Base-by-base conservation (phyloP, 1,284 basidiomycete genomes). In the Takashimella tepidaria region DNA sequence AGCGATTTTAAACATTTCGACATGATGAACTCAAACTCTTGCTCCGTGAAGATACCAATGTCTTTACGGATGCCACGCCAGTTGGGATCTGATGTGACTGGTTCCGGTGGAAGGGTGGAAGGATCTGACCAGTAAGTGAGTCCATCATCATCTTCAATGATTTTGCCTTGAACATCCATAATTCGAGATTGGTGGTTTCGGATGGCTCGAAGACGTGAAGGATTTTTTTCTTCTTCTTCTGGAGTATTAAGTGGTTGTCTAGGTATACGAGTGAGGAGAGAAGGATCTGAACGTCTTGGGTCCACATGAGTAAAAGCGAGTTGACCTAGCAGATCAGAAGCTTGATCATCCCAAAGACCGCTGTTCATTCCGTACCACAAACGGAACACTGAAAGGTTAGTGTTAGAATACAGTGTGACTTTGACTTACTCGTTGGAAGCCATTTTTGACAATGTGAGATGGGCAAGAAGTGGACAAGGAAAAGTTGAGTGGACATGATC, bases 1-100 rank as follows among this genome's bases (percentile, higher is more conserved):
- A 97, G 88, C 8, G 89, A 87, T 41, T 85, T 82, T 27, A 98
- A 78, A 25, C 88, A 88, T 72, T 96, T 95, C 24, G 87, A 85
- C 71, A 93, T 84, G 54, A 98, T 78, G 40, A 88, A 79, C 54
- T 85, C 83, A 83, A 91, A 98, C 72, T 98, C 86, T 40, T 83
- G 78, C 55, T 91, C 83, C 5, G 83, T 88, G 81, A 92, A 96
- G 56, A 98, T 87, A 23, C 88, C 88, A 42, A 91, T 83, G 64
- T 89, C 88, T 69, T 86, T 87, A 72, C 82, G 84, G 22, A 91
- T 75, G 10, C 88, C 88, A 21, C 73, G 72, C 87, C 88, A 90
- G 82, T 83, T 87, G 26, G 79, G 73, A 20, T 83, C 84, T 48
- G 84, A 77, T 67, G 85, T 85, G 54, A 79, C 83, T 53, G 85